A percentile compares a stretch with the other conserved stretches of the same genome.
These are phyloP conservation scores for Rutstroemia sp. DNA, from an alignment of 2,329 filamentous ascomycete species.

Conservation along the genomic window DNA sequence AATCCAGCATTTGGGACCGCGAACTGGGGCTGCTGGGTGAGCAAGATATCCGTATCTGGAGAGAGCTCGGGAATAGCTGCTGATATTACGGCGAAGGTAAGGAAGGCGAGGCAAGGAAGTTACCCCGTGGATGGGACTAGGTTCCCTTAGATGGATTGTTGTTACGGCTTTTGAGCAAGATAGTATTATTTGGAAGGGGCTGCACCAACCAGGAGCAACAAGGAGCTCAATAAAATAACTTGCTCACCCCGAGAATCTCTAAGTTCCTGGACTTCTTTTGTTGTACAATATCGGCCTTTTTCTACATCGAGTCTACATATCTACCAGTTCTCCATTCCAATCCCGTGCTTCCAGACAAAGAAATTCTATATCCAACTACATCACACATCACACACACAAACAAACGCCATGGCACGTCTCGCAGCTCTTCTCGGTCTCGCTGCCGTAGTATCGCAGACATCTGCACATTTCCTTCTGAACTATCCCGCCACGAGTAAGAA, in stretches of 20 bases:
- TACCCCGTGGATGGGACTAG: too few relatives aligned
- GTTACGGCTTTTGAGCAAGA: too few relatives aligned
- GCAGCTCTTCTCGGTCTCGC: slow-evolving; percentile 9
- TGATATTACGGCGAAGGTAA: too few relatives aligned
- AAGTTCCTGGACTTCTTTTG: neutral
- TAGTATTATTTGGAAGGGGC: too few relatives aligned
- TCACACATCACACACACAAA: neutral
- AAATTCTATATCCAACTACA: neutral
- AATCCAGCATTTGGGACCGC: too few relatives aligned
- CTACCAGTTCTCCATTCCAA: too few relatives aligned
- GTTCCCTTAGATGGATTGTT: too few relatives aligned
- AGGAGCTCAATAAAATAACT: neutral
- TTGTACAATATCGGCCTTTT: neutral
- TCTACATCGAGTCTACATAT: neutral
- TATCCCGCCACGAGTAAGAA: slow-evolving; percentile 34
- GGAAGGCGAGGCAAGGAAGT: too few relatives aligned
- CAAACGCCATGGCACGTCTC: slow-evolving; percentile 5
- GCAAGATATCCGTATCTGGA: too few relatives aligned
- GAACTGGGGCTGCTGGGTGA: too few relatives aligned
- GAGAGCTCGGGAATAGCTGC: too few relatives aligned
- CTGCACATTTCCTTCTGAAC: slow-evolving; percentile 49
- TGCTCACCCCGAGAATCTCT: neutral
- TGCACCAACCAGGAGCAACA: neutral
- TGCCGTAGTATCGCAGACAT: slow-evolving; percentile 24
- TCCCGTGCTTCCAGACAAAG: neutral